Percentiles rank a stretch among this genome's conserved stretches.
Evolutionary conservation across 1,284 basidiomycete species (phyloP).

Genomic region (Ustilago xerochloae): DNA sequence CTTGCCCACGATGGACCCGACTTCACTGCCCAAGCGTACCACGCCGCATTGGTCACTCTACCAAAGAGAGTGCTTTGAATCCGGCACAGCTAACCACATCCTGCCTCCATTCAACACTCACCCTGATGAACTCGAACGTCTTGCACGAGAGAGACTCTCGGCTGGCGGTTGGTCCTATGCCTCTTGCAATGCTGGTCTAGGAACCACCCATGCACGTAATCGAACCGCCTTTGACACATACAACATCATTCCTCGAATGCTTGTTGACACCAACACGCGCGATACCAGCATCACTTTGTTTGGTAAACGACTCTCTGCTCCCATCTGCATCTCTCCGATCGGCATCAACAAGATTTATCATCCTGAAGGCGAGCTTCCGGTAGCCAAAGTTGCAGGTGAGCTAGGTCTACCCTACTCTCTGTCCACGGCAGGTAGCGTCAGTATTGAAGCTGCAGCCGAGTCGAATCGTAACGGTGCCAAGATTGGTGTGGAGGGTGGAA

Average conservation of each 20-base stretch:
- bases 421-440: slow-evolving; percentile 77
- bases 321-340: slow-evolving; percentile 78
- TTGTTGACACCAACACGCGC: slow-evolving; percentile 76
- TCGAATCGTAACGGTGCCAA: slow-evolving; percentile 72
- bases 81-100: slow-evolving; percentile 15
- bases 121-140: slow-evolving; percentile 72
- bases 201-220: slow-evolving; percentile 74
- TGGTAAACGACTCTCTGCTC: slow-evolving; percentile 76
- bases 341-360: slow-evolving; percentile 80
- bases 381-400: slow-evolving; percentile 76
- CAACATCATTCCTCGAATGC: slow-evolving; percentile 77
- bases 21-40: slow-evolving; percentile 72
- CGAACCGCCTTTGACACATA: slow-evolving; percentile 66
- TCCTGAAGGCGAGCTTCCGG: slow-evolving; percentile 76
- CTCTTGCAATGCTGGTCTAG: slow-evolving; percentile 73
- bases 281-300: slow-evolving; percentile 75
- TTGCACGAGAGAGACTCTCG: slow-evolving; percentile 73
- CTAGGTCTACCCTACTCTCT: slow-evolving; percentile 78
- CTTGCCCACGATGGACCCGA: slow-evolving; percentile 71
- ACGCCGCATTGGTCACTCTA: slow-evolving; percentile 75
- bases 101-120: slow-evolving; percentile 66
- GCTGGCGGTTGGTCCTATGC: slow-evolving; percentile 74
- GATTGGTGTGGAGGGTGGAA: slow-evolving; percentile 4
- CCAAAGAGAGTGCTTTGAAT: slow-evolving; percentile 73
- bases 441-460: slow-evolving; percentile 78